Base-by-base conservation (phyloP, 371 early-diverging fungal genomes). In the Mucor plumbeus region DNA sequence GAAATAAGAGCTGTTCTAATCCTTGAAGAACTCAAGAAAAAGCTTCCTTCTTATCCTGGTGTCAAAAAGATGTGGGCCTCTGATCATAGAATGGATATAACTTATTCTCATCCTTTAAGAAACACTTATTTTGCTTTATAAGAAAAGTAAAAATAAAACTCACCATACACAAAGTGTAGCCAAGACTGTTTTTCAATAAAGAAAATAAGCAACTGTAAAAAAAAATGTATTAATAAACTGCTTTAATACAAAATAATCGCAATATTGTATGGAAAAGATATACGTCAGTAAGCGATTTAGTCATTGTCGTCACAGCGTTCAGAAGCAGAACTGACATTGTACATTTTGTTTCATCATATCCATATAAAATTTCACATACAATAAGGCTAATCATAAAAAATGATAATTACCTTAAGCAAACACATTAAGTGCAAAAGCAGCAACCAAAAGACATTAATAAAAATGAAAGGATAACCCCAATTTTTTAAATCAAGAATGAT, bases 71-170 rank as follows among this genome's bases (percentile, higher is more conserved):
- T 79, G 80, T 76, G 75, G 73, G 61, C 75, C 77, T 61, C 77
- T 38, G 13, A 77, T 79, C 80, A 79, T 79, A 76, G 80, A 79
- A 79, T 79, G 80, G 80, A 79, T 79, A 69, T 74, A 79, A 79
- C 80, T 79, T 65, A 41, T 48, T 72, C 47, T 79, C 79, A 79
- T 76, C 76, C 69, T 59, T 39, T 38, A 50, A 33, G 36, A 43
- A 50, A 47, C 54, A 54, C 58, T 60, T 60, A 40, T 64, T 47
- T 55, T 60, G 43, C 31, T 54, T 38, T 14, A 26, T 54, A 13
- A 63, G n/a, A n/a, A 15, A 5, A 5, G 26, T 35, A 62, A 41
- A 61, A 14, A 66, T 40, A 19, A 33, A 43, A 60, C 54, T 59
- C 67, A 66, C 59, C 62, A 26, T n/a, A 26, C 21, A 19, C 34